phyloP scores from a whole-genome alignment of 2,329 filamentous ascomycete species.

The Fusarium heterosporum region DNA sequence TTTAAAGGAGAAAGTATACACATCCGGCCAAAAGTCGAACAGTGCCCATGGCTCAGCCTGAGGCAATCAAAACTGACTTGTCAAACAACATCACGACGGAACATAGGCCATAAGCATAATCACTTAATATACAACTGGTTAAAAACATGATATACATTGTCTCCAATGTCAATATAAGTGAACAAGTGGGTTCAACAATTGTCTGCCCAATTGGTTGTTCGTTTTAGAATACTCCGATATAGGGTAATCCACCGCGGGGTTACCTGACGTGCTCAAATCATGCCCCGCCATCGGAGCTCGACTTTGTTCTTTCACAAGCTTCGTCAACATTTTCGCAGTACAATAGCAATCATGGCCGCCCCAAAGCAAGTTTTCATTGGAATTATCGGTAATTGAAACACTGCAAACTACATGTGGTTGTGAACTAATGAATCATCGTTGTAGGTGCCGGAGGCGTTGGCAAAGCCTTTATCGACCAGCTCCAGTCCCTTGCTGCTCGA shows the following conservation, averaged over 20 bases:
- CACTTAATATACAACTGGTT: background rate
- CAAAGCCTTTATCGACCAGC: conserved; percentile 88
- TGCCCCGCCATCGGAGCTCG: conserved; percentile 54
- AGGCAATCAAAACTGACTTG: conserved; percentile 38
- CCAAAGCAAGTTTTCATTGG: conserved; percentile 64
- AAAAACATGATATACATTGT: background rate
- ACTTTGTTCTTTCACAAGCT: conserved; percentile 46
- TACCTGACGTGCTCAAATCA: conserved; percentile 37
- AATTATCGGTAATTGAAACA: conserved; percentile 59
- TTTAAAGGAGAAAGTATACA: conserved; percentile 4
- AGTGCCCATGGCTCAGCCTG: conserved; percentile 30
- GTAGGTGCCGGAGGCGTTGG: conserved; percentile 92
- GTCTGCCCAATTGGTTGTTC: conserved; percentile 28
- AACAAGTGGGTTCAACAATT: conserved; percentile 27
- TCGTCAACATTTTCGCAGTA: conserved; percentile 24
- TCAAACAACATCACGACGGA: background rate
- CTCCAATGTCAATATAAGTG: background rate
- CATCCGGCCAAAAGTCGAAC: background rate
- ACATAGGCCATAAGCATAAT: background rate
- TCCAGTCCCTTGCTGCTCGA: conserved; percentile 74
- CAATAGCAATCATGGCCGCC: conserved; percentile 54
- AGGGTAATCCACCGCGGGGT: conserved; percentile 48
- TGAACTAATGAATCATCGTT: conserved; percentile 33
- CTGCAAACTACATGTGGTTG: background rate
- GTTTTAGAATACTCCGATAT: conserved; percentile 20